Percentiles rank a stretch among this genome's conserved stretches.
These are phyloP conservation scores for Yarrowia osloensis DNA, from an alignment of 805 yeast genomes.

Conservation along the genomic window DNA sequence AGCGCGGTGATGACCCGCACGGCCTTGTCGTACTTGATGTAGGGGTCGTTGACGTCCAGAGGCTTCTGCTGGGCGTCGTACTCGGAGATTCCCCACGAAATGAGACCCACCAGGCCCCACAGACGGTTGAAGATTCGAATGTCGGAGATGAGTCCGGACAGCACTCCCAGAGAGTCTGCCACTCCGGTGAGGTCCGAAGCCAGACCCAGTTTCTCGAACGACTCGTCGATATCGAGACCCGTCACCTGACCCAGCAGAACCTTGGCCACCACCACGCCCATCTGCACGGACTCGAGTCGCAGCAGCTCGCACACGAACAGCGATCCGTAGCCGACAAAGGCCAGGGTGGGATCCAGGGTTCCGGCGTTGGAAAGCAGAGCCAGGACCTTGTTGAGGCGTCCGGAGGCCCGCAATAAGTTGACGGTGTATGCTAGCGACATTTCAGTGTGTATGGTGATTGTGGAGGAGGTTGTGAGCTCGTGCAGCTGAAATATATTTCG, in stretches of 20 bases:
- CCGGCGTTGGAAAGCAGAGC: constrained; percentile 4
- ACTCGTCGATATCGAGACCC: constrained; percentile 4
- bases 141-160: constrained; percentile 41
- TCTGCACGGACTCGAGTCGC: not conserved
- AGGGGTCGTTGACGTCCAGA: constrained; percentile 12
- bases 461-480: not conserved
- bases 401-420: constrained; percentile 30
- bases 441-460: not conserved
- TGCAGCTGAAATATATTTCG: constrained; percentile 27
- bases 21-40: constrained; percentile 36
- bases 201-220: constrained; percentile 8
- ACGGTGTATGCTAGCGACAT: constrained; percentile 22
- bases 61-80: constrained; percentile 38
- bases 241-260: constrained; percentile 19
- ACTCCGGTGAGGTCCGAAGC: constrained; percentile 16
- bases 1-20: constrained; percentile 40
- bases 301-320: constrained; percentile 35
- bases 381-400: constrained; percentile 27
- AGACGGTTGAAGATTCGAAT: constrained; percentile 45
- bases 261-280: constrained; percentile 6
- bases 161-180: constrained; percentile 31
- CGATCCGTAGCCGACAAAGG: constrained; percentile 41
- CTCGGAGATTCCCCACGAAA: constrained; percentile 44
- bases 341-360: constrained; percentile 36
- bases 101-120: constrained; percentile 43